Conservation (phyloP, 208 protist species). For the Trypanosoma caninum region DNA sequence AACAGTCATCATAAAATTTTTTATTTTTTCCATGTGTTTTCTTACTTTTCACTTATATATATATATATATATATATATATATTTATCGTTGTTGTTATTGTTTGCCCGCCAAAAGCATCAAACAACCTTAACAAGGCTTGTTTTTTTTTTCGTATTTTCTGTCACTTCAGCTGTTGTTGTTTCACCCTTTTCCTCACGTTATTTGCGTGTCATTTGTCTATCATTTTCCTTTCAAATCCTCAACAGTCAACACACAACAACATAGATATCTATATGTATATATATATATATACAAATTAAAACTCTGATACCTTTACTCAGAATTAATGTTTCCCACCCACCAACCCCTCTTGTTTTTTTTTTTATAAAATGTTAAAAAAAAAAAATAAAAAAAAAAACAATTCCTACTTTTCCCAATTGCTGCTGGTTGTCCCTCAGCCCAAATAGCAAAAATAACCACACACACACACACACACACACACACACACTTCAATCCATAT, state of each 20-base stretch:
- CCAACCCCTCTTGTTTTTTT: background rate
- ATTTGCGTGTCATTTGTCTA: slow-evolving; percentile 29
- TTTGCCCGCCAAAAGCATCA: background rate
- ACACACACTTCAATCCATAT: slow-evolving; percentile 2
- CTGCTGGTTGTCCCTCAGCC: too few species aligned
- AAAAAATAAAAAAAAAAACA: slow-evolving; percentile 21
- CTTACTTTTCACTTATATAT: slow-evolving; percentile 11
- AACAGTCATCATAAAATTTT: too few species aligned
- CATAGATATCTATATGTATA: too few species aligned
- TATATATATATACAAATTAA: too few species aligned
- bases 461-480: background rate
- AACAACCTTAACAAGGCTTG: background rate
- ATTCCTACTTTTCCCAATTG: too few species aligned
- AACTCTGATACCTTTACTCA: too few species aligned
- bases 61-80: slow-evolving; percentile 25
- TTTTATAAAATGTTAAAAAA: slow-evolving; percentile 7
- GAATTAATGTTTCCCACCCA: background rate
- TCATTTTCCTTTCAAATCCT: slow-evolving; percentile 16
- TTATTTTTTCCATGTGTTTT: background rate
- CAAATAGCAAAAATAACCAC: too few species aligned
- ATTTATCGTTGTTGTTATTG: background rate
- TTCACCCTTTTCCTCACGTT: slow-evolving; percentile 16
- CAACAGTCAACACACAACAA: too few species aligned
- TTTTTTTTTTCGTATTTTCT: slow-evolving; percentile 18
- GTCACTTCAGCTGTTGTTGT: slow-evolving; percentile 3